These are phyloP conservation scores for Trametes maxima DNA, from an alignment of 768 basidiomycete species.

Conservation along the genomic window DNA sequence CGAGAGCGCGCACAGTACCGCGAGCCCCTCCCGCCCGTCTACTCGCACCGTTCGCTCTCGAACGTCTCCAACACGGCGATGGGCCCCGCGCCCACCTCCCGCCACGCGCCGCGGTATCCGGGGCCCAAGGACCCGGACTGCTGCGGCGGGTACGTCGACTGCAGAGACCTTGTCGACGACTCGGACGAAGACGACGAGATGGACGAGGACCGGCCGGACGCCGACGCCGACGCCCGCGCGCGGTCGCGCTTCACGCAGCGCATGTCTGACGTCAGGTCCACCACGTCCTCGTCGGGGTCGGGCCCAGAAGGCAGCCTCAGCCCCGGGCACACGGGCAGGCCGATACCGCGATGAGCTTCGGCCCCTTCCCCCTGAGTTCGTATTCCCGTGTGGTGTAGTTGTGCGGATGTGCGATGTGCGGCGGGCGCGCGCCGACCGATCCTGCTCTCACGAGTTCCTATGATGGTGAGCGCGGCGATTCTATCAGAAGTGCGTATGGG, in stretches of 20 bases:
- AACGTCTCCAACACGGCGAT: slow-evolving; percentile 3
- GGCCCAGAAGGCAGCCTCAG: slow-evolving; percentile 22
- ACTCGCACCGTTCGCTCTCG: slow-evolving; percentile 17
- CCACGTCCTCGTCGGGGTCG: slow-evolving; percentile 26
- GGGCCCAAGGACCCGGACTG: slow-evolving; percentile 39
- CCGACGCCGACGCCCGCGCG: slow-evolving; percentile 8
- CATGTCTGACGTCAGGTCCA: slow-evolving; percentile 31
- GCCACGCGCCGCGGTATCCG: slow-evolving; percentile 2
- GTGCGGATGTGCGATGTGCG: too few relatives aligned
- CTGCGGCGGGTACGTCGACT: slow-evolving; percentile 55
- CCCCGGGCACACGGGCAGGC: slow-evolving; percentile 6
- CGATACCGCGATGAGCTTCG: slow-evolving; percentile 13
- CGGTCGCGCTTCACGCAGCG: slow-evolving; percentile 24
- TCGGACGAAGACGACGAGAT: slow-evolving; percentile 28
- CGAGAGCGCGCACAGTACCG: slow-evolving; percentile 19
- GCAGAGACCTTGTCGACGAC: slow-evolving; percentile 42
- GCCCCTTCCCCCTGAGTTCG: background rate
- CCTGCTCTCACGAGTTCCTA: background rate
- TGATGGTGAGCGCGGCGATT: slow-evolving; percentile 6
- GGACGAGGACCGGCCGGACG: slow-evolving; percentile 19
- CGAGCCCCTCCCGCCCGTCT: slow-evolving; percentile 20
- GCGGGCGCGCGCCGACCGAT: slow-evolving; percentile 2
- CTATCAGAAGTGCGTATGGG: background rate
- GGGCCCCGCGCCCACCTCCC: slow-evolving; percentile 5
- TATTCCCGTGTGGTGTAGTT: background rate